Evolutionary conservation across 2,329 filamentous ascomycete species (phyloP), one percentile per base, ranked within the genome.

Genomic region (Fusarium sp.): DNA sequence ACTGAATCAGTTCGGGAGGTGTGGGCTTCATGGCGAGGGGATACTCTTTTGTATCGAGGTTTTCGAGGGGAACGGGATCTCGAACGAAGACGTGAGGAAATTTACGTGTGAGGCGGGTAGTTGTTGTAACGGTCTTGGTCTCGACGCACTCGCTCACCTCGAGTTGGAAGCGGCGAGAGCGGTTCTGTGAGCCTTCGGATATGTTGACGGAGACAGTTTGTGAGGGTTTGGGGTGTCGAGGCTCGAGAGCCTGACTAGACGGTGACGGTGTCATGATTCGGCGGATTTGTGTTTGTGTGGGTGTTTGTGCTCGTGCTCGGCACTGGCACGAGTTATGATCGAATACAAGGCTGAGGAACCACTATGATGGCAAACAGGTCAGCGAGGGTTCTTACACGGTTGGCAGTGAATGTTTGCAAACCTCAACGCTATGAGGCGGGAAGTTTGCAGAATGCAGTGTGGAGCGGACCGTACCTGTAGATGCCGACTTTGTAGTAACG

Each of bases 21-120:
- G 95, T 97, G 1, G 94, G 92, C 52, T 93, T 91, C 67, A 89
- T 87, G 39, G 95, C 95, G 31, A 99, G 85, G 40, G 96, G 96
- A 79, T 97, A 99, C 74, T 96, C 90, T 79, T 97, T 97, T 13
- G 92, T 87, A 80, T 98, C 94, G 62, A 97, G 89, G 57, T 91
- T 87, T 63, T 88, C 85, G 36, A 94, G 86, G 54, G 90, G 88
- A 56, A 89, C 89, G 27, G 94, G 92, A 63, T 93, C 89, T 70
- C 90, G 90, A 72, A 97, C 89, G 60, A 93, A 86, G 62, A 98
- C 85, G n/a, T 94, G 94, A 48, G 95, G 95, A 72, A 96, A 97
- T 81, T 81, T 94, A 86, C 79, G 91, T 70, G 94, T 93, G 2
- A 95, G 97, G 1, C 94, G 97, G 1, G 94, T 98, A 0, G 95